Base-by-base conservation (phyloP, 78 protist genomes). In the Dictyostelium brefeldianum region DNA sequence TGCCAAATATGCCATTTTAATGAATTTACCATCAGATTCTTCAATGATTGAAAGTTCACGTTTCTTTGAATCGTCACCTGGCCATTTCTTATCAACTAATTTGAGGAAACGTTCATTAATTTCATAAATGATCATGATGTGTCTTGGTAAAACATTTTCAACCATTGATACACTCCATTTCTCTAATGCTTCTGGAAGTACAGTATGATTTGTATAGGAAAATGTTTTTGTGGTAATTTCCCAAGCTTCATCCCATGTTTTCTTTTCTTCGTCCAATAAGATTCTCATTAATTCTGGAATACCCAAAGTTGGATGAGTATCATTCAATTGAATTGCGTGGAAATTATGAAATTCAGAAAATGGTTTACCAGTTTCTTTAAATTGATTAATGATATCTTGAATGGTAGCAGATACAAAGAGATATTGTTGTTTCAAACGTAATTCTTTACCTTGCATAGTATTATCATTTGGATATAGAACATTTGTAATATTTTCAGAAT, bases 381-480 rank as follows among this genome's bases (percentile, higher is more conserved):
- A 97, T 71, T 98, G 96, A 11, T 89, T 51, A 56, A 98, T 36
- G 54, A 98, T 97, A 80, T 98, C 99, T 53, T 95, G 98, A 47
- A 98, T 81, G 3, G 99, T 95, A 17, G 99, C 99, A 15, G 96
- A 46, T 25, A 91, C 96, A 78, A 98, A 95, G 83, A 98, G 96
- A 83, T 97, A 98, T 92, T 98, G 98, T 70, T 98, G 99, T 93
- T 97, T 97, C 65, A 98, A 95, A 18, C 99, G 85, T 15, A 98
- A 92, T 91, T 96, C 98, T 80, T 97, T 96, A 43, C 99, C 99
- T 59, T 73, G 96, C 71, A 82, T 77, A 22, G 96, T 81, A 59
- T 95, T 95, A 95, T 98, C 99, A 90, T 98, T 98, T 64, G 99
- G 99, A 91, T 98, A 98, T 27, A 98, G 96, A 14, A 98, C 99